Base-by-base conservation (phyloP, 345 rosid species). In the Rhizophora mangle region DNA sequence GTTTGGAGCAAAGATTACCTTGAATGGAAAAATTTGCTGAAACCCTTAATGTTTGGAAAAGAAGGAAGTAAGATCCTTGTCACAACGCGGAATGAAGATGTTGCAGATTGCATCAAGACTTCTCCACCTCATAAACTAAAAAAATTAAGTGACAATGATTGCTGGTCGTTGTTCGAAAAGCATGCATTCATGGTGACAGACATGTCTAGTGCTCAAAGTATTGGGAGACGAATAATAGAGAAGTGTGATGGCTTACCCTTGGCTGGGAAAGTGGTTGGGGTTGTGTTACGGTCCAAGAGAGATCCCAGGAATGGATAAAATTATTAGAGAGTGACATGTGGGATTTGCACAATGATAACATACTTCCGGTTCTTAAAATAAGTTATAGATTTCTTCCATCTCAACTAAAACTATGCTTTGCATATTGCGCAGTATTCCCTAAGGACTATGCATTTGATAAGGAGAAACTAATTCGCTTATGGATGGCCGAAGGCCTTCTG, bases 401-500 rank as follows among this genome's bases (percentile, higher is more conserved):
- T 19, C 52, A 37, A 21, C 31, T 62, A 3, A 62, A 62, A 21
- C 27, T 16, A 5, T 62, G 65, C 27, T 62, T 62, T 21, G 52
- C 52, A 21, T 37, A 36, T 37, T 63, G 65, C 11, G 27, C 51
- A 8, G 5, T 63, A 30, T 65, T 49, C 29, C 60, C 68, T 0
- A 51, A 65, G 39, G 68, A 47, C 18, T 65, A 47, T 18, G 6
- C 3, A 8, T 65, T 65, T 16, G 1, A 6, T 1, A 65, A 29
- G 11, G 16, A 51, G 21, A 8, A 51, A 26, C 27, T 65, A n/a
- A n/a, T 51, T 10, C 22, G 8, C 8, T 59, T 69, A 18, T 75
- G 67, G 70, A 75, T 75, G 70, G 67, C 74, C 0, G 67, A 68
- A n/a, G 67, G 70, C 20, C 51, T 75, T 59, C 10, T 75, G 39